Base-by-base conservation (phyloP, 176 grass and related monocot genomes). In the barley (Hordeum vulgare) region DNA sequence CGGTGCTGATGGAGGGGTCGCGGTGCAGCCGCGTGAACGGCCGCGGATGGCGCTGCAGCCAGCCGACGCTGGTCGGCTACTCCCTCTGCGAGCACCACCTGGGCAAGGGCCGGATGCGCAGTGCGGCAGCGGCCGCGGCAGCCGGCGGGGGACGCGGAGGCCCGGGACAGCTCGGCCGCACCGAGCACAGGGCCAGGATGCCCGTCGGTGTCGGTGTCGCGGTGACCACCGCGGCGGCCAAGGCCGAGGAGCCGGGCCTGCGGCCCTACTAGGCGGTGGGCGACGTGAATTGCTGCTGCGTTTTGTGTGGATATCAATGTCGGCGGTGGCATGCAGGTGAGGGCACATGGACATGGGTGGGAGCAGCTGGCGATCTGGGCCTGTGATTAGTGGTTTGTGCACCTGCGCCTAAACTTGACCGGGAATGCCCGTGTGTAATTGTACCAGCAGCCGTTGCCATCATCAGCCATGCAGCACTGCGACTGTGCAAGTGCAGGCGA, bases 21-120 rank as follows among this genome's bases (percentile, higher is more conserved):
- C 87, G 96, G 79, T 98, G 96, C 85, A 93, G 96, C 88, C 96
- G 96, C 25, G 86, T 95, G 66, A 98, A 98, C 61, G 96, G 96
- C 9, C 85, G 96, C 15, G 96, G 96, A 58, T 98, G 96, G 96
- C 90, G 91, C 33, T 98, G 96, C 89, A 86, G 90, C 85, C 96
- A 98, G 87, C 84, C 82, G 45, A 98, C 96, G 60, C 80, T 90
- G 41, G 87, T 93, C 7, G 96, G 96, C 18, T 98, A 98, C 89
- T 90, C 91, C 1, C 85, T 98, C 79, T 98, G 96, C 85, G 91
- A 95, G 85, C 91, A 98, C 91, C 93, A 98, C 75, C 89, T 98
- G 12, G 93, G 96, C 80, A 98, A 98, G 73, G 93, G 96, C 66
- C 88, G 54, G 85, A 89, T 24, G 88, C 51, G 51, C 51, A 54